Conservation (phyloP, 345 rosid species). For the Dipteronia dyeriana region DNA sequence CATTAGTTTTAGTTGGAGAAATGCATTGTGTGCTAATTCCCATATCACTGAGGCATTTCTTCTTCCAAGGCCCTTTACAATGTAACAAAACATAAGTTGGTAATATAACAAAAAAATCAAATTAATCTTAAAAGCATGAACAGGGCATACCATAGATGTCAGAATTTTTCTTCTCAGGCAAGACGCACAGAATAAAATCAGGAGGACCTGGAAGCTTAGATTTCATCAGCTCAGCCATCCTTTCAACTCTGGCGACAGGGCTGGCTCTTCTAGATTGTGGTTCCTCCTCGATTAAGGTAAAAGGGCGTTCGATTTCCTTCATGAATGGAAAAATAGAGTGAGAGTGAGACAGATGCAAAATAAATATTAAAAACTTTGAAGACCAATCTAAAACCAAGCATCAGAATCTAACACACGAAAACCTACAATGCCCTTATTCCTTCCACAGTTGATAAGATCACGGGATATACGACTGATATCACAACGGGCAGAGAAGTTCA, state of each 20-base stretch:
- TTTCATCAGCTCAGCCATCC: constrained; percentile 60
- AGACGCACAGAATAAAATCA: constrained; percentile 65
- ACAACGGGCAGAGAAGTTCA: constrained; percentile 90
- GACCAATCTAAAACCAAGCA: constrained; percentile 15
- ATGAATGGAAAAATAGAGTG: constrained; percentile 12
- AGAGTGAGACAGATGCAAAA: not conserved
- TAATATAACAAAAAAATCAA: constrained; percentile 3
- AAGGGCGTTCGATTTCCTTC: constrained; percentile 73
- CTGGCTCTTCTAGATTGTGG: constrained; percentile 45
- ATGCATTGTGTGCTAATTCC: constrained; percentile 90
- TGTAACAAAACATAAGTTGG: constrained; percentile 21
- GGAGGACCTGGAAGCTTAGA: constrained; percentile 61
- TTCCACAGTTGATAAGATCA: constrained; percentile 71
- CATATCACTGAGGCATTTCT: constrained; percentile 58
- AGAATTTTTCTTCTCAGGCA: constrained; percentile 80
- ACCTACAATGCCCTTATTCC: constrained; percentile 86
- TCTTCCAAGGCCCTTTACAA: constrained; percentile 87
- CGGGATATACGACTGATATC: constrained; percentile 68
- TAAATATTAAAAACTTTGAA: not conserved
- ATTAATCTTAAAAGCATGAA: constrained; percentile 13
- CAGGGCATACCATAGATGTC: constrained; percentile 68
- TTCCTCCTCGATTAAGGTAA: constrained; percentile 75
- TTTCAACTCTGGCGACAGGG: constrained; percentile 76
- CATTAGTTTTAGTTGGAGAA: constrained; percentile 64
- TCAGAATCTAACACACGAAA: constrained; percentile 19